Percentiles rank a stretch among this genome's conserved stretches.
Evolutionary conservation across 345 rosid genomes (phyloP).

Genomic region (Erysimum cheiranthoides): DNA sequence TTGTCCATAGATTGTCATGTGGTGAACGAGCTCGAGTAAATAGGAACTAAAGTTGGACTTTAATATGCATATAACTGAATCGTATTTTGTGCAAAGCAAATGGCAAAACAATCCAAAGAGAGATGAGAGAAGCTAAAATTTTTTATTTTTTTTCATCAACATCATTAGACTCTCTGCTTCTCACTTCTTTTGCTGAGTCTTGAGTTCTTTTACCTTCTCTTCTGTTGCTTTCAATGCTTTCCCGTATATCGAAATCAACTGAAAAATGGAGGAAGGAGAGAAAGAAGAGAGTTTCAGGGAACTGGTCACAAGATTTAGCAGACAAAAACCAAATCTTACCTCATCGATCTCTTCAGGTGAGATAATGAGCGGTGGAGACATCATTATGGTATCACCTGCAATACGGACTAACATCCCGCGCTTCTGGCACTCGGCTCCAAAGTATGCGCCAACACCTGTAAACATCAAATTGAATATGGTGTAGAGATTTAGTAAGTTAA

Average conservation of each 20-base stretch:
- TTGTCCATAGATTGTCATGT: background rate
- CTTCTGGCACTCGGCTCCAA: constrained; percentile 86
- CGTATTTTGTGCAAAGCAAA: background rate
- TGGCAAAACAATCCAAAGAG: constrained; percentile 18
- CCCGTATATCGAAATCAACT: constrained; percentile 76
- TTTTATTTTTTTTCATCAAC: constrained; percentile 45
- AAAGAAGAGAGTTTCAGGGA: too few species aligned
- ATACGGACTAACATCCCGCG: constrained; percentile 87
- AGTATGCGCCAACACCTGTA: constrained; percentile 84
- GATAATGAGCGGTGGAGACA: constrained; percentile 87
- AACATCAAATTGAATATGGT: background rate
- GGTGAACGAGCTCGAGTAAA: background rate
- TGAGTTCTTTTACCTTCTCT: constrained; percentile 84
- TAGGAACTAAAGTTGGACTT: constrained; percentile 1
- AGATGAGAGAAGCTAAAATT: constrained; percentile 15
- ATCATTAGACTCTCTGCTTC: constrained; percentile 40
- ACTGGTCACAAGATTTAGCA: constrained; percentile 1
- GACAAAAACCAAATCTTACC: constrained; percentile 46
- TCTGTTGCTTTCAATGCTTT: constrained; percentile 80
- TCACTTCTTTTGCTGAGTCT: constrained; percentile 59
- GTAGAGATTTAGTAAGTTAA: background rate
- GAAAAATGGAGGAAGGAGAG: too few species aligned
- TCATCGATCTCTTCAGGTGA: constrained; percentile 75
- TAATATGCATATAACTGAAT: constrained; percentile 27
- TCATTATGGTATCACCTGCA: constrained; percentile 87